phyloP scores from a whole-genome alignment of 768 basidiomycete species.

The Mycena alexandri region DNA sequence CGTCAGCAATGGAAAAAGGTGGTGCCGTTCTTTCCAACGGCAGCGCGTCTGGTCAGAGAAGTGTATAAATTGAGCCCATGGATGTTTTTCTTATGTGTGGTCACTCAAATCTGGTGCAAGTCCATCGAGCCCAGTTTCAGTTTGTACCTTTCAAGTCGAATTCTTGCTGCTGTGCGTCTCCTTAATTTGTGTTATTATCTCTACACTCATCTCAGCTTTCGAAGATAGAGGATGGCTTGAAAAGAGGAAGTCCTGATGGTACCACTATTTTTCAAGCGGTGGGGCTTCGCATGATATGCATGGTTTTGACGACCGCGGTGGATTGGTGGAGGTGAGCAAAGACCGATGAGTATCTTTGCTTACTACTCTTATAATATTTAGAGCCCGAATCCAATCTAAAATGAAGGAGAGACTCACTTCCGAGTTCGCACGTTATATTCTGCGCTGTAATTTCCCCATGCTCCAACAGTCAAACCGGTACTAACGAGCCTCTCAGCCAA shows the following conservation, averaged over 20 bases:
- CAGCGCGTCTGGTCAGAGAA: slow-evolving; percentile 22
- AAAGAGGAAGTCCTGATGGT: slow-evolving; percentile 20
- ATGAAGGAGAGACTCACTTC: neutral
- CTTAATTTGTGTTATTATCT: neutral
- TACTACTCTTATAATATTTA: neutral
- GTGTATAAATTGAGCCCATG: slow-evolving; percentile 14
- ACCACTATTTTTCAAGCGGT: slow-evolving; percentile 25
- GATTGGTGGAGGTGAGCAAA: slow-evolving; percentile 13
- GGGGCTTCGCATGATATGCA: slow-evolving; percentile 16
- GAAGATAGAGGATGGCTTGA: slow-evolving; percentile 34
- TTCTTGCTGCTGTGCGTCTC: slow-evolving; percentile 24
- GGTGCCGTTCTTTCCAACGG: slow-evolving; percentile 6
- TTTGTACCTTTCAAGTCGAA: slow-evolving; percentile 29
- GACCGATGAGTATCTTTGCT: neutral
- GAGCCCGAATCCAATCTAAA: neutral
- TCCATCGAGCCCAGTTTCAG: slow-evolving; percentile 10
- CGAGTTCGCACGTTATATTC: slow-evolving; percentile 16
- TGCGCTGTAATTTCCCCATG: slow-evolving; percentile 17
- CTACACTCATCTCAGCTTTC: neutral
- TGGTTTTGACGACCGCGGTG: slow-evolving; percentile 20
- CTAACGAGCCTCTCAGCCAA: slow-evolving; percentile 15
- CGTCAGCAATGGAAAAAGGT: slow-evolving; percentile 30
- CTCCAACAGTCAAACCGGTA: neutral
- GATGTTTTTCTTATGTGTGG: slow-evolving; percentile 19
- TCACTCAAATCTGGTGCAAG: slow-evolving; percentile 14